A percentile compares a stretch with the other conserved stretches of the same genome.
Evolutionary conservation across 805 yeast species (phyloP).

Genomic region (Schizosaccharomyces cryophilus): DNA sequence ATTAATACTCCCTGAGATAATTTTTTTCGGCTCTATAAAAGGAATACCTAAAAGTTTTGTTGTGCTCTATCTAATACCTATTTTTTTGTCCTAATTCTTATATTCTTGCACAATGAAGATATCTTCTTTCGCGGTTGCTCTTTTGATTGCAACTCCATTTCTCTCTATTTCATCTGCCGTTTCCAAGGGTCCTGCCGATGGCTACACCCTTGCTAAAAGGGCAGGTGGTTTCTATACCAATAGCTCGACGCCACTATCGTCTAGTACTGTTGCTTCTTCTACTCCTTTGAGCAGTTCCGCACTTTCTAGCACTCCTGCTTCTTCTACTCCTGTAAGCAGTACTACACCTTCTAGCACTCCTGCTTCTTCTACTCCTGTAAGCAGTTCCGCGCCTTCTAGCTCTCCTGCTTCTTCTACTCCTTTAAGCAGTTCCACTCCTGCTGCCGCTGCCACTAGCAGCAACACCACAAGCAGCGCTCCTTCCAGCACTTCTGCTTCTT

Average conservation of each 20-base stretch:
- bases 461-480: not conserved
- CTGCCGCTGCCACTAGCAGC: not conserved
- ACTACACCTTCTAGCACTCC: not conserved
- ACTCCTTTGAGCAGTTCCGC: not conserved
- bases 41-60: too few relatives aligned
- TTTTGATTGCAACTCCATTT: not conserved
- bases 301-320: not conserved
- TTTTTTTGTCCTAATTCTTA: too few relatives aligned
- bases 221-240: not conserved
- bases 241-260: not conserved
- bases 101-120: not conserved
- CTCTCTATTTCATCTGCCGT: not conserved
- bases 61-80: too few relatives aligned
- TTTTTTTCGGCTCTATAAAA: too few relatives aligned
- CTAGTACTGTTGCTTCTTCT: not conserved
- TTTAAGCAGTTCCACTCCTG: not conserved
- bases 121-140: not conserved
- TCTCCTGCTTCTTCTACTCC: not conserved
- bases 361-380: not conserved
- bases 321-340: not conserved
- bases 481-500: not conserved
- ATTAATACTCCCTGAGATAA: too few relatives aligned
- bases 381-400: not conserved
- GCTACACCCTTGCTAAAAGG: not conserved
- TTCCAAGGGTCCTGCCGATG: not conserved